Percentiles rank a stretch among this genome's conserved stretches.
These are phyloP conservation scores for Sonneratia alba DNA, from an alignment of 345 rosid species.

Conservation along the genomic window DNA sequence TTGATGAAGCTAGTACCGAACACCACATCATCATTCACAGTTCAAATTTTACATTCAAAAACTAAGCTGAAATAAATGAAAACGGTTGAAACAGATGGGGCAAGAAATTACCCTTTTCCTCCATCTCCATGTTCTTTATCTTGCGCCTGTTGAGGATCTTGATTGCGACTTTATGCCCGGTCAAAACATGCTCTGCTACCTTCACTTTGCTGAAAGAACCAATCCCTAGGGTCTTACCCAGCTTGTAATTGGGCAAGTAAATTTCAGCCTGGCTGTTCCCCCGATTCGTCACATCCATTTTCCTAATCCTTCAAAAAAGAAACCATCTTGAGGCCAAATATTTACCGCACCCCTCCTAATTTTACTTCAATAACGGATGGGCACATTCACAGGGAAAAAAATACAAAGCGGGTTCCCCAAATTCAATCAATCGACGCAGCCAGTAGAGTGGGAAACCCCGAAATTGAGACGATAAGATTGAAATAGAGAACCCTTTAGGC, in stretches of 20 bases:
- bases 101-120: constrained; percentile 62
- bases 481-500: background rate
- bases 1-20: background rate
- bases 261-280: constrained; percentile 52
- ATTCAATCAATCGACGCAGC: background rate
- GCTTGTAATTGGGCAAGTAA: constrained; percentile 73
- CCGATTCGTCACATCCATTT: constrained; percentile 58
- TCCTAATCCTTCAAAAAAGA: background rate
- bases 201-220: constrained; percentile 97
- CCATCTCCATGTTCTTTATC: constrained; percentile 91
- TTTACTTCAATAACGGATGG: too few relatives aligned
- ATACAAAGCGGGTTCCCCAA: background rate
- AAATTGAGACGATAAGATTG: background rate
- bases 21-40: background rate
- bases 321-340: background rate
- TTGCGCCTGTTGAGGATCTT: constrained; percentile 92
- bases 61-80: background rate
- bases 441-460: background rate
- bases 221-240: constrained; percentile 91
- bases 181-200: constrained; percentile 85
- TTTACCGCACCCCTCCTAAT: too few relatives aligned
- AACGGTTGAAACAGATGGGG: background rate
- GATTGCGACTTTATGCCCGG: constrained; percentile 92
- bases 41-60: too few relatives aligned
- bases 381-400: too few relatives aligned